These are phyloP conservation scores for Cinnamomum micranthum DNA, from an alignment of 164 flowering plant genomes.

Conservation along the genomic window DNA sequence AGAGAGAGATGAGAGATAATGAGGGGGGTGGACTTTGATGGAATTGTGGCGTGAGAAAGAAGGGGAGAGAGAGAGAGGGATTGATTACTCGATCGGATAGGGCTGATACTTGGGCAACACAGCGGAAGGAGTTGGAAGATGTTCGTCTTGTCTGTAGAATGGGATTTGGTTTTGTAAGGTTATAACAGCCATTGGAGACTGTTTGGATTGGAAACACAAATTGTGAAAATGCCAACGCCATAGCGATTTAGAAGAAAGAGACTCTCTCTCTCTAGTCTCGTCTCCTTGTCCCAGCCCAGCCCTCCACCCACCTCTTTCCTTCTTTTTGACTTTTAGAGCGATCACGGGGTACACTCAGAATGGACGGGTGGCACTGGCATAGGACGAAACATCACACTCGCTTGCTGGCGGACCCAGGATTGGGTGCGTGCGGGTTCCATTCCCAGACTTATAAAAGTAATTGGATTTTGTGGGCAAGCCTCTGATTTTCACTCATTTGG, in stretches of 20 bases:
- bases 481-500: too few species aligned
- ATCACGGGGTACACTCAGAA: too few species aligned
- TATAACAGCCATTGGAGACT: not conserved
- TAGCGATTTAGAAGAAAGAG: not conserved
- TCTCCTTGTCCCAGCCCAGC: too few species aligned
- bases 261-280: not conserved
- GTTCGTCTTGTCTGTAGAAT: not conserved
- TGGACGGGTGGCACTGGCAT: too few species aligned
- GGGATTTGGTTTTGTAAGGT: not conserved
- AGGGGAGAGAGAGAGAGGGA: not conserved
- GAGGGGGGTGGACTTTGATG: not conserved
- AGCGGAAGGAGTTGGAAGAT: not conserved
- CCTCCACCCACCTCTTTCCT: too few species aligned
- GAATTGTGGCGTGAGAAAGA: not conserved
- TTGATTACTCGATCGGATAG: conserved; percentile 2
- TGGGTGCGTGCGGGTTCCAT: too few species aligned
- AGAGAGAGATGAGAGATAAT: too few species aligned
- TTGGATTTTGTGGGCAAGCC: too few species aligned
- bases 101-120: conserved; percentile 12
- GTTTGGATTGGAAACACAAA: not conserved
- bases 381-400: too few species aligned
- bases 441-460: too few species aligned
- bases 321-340: too few species aligned
- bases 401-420: too few species aligned
- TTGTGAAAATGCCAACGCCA: not conserved